Evolutionary conservation across 495 filamentous ascomycete species (phyloP).

Genomic region (Penicillium roqueforti): DNA sequence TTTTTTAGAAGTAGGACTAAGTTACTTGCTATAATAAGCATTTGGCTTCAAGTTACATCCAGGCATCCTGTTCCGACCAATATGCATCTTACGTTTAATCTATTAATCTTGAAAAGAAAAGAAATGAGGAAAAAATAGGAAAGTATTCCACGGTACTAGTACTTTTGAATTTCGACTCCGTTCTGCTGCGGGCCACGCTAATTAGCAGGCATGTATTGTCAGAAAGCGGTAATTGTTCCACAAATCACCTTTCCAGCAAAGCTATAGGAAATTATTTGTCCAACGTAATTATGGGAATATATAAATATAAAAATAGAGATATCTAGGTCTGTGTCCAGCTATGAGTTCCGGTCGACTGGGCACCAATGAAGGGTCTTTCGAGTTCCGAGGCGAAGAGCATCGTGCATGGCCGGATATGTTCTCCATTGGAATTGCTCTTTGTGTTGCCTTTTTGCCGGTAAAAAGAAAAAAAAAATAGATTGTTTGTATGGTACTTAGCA

Average conservation of each 20-base stretch:
- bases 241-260: constrained; percentile 5
- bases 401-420: constrained; percentile 24
- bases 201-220: neutral
- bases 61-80: constrained; percentile 3
- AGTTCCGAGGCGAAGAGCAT: neutral
- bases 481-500: neutral
- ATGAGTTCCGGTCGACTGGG: constrained; percentile 10
- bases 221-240: constrained; percentile 7
- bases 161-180: neutral
- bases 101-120: neutral
- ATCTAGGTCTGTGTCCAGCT: no score
- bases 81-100: neutral
- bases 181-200: constrained; percentile 1
- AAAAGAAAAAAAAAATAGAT: neutral
- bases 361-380: constrained; percentile 17
- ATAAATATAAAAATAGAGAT: neutral
- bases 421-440: constrained; percentile 3
- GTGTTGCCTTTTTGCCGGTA: neutral
- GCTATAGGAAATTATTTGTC: neutral
- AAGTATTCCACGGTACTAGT: no score
- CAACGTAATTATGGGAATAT: neutral
- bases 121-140: no score
- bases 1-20: no score
- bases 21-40: neutral
- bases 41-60: neutral